A percentile compares a stretch with the other conserved stretches of the same genome.
Evolutionary conservation across 352 stramenopile species (phyloP).

Genomic region (Aphanomyces invadans): DNA sequence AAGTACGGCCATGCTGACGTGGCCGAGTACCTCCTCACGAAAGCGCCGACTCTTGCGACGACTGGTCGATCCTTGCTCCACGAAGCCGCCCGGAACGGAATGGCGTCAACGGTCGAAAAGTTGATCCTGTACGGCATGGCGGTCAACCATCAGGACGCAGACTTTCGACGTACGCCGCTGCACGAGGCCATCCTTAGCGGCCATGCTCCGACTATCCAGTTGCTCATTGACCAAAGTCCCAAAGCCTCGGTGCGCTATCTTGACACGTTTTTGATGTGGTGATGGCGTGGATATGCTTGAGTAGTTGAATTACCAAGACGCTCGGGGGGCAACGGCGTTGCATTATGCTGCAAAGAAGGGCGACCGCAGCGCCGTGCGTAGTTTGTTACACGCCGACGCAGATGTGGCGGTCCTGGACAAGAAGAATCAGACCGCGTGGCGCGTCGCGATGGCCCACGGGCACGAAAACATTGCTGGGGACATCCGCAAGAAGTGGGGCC

Average conservation of each 20-base stretch:
- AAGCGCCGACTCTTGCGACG: slow-evolving; percentile 34
- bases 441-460: slow-evolving; percentile 42
- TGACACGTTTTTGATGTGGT: slow-evolving; percentile 25
- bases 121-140: slow-evolving; percentile 26
- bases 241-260: slow-evolving; percentile 27
- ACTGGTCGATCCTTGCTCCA: slow-evolving; percentile 16
- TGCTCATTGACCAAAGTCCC: slow-evolving; percentile 30
- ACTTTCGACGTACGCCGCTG: slow-evolving; percentile 35
- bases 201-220: slow-evolving; percentile 35
- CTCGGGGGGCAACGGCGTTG: slow-evolving; percentile 49
- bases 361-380: slow-evolving; percentile 33
- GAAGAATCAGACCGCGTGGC: slow-evolving; percentile 46
- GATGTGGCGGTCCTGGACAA: slow-evolving; percentile 41
- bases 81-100: slow-evolving; percentile 16
- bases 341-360: slow-evolving; percentile 46
- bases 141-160: slow-evolving; percentile 22
- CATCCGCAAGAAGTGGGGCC: slow-evolving; percentile 47
- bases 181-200: slow-evolving; percentile 41
- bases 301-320: slow-evolving; percentile 42
- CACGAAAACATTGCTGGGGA: slow-evolving; percentile 57
- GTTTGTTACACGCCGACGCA: slow-evolving; percentile 39
- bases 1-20: slow-evolving; percentile 40
- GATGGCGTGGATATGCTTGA: too few species aligned
- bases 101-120: slow-evolving; percentile 18
- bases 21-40: slow-evolving; percentile 48